Evolutionary conservation across 371 early-diverging fungal genomes (phyloP).

Genomic region (Mortierella sp.): DNA sequence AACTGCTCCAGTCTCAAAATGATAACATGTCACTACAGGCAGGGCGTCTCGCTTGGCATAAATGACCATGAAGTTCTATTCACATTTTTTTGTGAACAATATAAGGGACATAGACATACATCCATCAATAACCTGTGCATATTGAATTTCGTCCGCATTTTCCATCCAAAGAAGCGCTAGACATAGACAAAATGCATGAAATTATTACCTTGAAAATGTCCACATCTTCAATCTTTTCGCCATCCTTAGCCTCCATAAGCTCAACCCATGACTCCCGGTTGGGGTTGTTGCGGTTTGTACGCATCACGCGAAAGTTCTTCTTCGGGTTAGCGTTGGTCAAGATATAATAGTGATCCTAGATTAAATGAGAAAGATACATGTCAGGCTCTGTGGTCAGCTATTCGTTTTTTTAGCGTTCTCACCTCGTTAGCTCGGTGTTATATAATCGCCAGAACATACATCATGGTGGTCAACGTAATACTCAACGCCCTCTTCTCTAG

Average conservation of each 20-base stretch:
- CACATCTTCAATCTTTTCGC: conserved; percentile 85
- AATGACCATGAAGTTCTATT: conserved; percentile 70
- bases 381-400: too few species aligned
- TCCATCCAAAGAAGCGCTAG: too few species aligned
- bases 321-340: conserved; percentile 76
- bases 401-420: too few species aligned
- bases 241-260: conserved; percentile 66
- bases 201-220: conserved; percentile 76
- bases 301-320: conserved; percentile 72
- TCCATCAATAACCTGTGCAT: too few species aligned
- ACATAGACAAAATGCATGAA: neutral
- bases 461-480: conserved; percentile 87
- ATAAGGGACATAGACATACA: too few species aligned
- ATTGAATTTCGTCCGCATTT: too few species aligned
- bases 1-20: conserved; percentile 56
- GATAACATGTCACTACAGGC: conserved; percentile 68
- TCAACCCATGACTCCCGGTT: conserved; percentile 68
- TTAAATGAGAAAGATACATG: too few species aligned
- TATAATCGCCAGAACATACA: too few species aligned
- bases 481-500: conserved; percentile 70
- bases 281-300: conserved; percentile 57
- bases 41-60: conserved; percentile 72
- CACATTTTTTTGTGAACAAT: too few species aligned
- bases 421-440: too few species aligned
- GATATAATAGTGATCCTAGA: conserved; percentile 73